A percentile compares a stretch with the other conserved stretches of the same genome.
Conservation (phyloP, 2,329 filamentous ascomycete species). For the Xylaria digitata region DNA sequence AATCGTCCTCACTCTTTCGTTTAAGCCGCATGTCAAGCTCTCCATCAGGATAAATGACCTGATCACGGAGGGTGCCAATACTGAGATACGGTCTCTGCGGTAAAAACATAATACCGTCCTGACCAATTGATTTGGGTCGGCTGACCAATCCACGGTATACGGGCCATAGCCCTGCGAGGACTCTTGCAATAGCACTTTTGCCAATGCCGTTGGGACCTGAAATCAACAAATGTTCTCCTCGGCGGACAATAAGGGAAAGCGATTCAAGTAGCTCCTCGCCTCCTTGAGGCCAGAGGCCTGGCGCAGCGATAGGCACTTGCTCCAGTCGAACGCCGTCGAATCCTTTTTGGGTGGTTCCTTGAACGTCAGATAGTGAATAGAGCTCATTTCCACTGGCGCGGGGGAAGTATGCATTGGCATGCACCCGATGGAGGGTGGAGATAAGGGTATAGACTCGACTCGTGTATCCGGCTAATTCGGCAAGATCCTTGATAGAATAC, state of each 20-base stretch:
- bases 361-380: slow-evolving; percentile 89
- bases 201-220: slow-evolving; percentile 95
- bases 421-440: slow-evolving; percentile 91
- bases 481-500: slow-evolving; percentile 99
- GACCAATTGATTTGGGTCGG: slow-evolving; percentile 80
- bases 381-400: slow-evolving; percentile 76
- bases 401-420: slow-evolving; percentile 87
- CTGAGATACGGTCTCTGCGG: slow-evolving; percentile 93
- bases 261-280: slow-evolving; percentile 92
- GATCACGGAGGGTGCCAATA: slow-evolving; percentile 91
- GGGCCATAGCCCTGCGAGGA: slow-evolving; percentile 94
- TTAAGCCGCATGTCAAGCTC: slow-evolving; percentile 92
- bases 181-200: slow-evolving; percentile 87
- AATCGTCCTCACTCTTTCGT: slow-evolving; percentile 79
- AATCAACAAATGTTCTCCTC: slow-evolving; percentile 92
- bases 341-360: slow-evolving; percentile 92
- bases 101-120: slow-evolving; percentile 98
- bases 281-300: slow-evolving; percentile 85
- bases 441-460: slow-evolving; percentile 96
- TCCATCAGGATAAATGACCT: slow-evolving; percentile 97
- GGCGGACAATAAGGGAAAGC: slow-evolving; percentile 87
- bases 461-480: slow-evolving; percentile 94
- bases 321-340: slow-evolving; percentile 95
- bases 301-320: slow-evolving; percentile 91
- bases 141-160: slow-evolving; percentile 92